Percentiles rank a stretch among this genome's conserved stretches.
Conservation (phyloP, 1,139 yeast genomes). For the Groenewaldozyma auringiensis region DNA sequence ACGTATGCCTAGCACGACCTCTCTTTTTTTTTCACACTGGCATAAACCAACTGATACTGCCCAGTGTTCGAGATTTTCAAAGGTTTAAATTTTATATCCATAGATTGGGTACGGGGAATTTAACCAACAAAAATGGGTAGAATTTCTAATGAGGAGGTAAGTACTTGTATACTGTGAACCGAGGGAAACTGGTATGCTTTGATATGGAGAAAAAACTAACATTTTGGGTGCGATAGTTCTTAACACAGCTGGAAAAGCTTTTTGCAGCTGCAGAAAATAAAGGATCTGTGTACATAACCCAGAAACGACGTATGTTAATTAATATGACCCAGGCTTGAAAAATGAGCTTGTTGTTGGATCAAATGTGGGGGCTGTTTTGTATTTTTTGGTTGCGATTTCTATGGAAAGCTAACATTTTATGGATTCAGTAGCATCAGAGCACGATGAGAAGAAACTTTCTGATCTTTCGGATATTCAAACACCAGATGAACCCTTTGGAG, state of each 20-base stretch:
- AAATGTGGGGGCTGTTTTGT: too few relatives aligned
- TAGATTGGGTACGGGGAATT: too few relatives aligned
- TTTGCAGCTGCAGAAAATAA: conserved; percentile 30
- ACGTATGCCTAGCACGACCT: too few relatives aligned
- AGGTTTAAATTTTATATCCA: too few relatives aligned
- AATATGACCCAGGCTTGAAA: conserved; percentile 2
- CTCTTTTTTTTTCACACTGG: too few relatives aligned
- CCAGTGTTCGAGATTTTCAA: too few relatives aligned
- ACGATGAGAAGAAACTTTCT: background rate
- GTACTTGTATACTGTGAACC: too few relatives aligned
- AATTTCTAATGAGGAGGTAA: conserved; percentile 21
- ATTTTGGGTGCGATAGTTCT: conserved; percentile 27
- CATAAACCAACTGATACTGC: too few relatives aligned
- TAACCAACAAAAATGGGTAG: too few relatives aligned
- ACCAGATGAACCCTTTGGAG: conserved; percentile 12
- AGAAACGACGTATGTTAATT: conserved; percentile 29
- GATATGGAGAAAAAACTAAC: background rate
- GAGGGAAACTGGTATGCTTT: too few relatives aligned
- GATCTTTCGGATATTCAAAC: conserved; percentile 6
- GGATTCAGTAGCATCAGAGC: background rate
- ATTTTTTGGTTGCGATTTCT: background rate
- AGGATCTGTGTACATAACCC: conserved; percentile 33
- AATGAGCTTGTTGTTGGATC: too few relatives aligned
- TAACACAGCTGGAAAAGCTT: conserved; percentile 23
- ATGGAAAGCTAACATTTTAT: background rate